These are phyloP conservation scores for Schizophyllum commune DNA, from an alignment of 1,284 basidiomycete genomes.

Conservation along the genomic window DNA sequence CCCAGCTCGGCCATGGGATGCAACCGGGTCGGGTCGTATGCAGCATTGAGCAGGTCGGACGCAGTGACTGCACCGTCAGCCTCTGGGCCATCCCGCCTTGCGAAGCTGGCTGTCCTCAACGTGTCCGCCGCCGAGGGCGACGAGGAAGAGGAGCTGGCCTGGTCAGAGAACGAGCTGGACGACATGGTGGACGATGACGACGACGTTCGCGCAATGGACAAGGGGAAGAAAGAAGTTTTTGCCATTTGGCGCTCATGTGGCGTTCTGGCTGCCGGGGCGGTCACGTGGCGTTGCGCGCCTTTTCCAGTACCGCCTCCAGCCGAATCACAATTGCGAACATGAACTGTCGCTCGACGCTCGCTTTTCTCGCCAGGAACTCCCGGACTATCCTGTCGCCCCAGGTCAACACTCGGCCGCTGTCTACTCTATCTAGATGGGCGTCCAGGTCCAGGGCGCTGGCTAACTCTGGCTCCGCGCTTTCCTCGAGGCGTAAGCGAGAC, in stretches of 20 bases:
- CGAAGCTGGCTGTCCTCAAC: constrained; percentile 50
- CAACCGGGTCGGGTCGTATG: constrained; percentile 84
- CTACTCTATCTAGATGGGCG: too few relatives aligned
- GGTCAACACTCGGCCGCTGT: too few relatives aligned
- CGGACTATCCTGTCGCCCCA: too few relatives aligned
- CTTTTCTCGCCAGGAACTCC: background rate
- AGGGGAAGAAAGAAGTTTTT: constrained; percentile 15
- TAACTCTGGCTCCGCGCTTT: too few relatives aligned
- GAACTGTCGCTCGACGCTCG: background rate
- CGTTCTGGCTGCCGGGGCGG: background rate
- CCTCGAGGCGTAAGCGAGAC: too few relatives aligned
- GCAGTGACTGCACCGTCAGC: constrained; percentile 58
- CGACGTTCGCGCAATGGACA: constrained; percentile 16
- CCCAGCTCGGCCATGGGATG: constrained; percentile 87
- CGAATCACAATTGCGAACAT: background rate
- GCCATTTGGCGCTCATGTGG: constrained; percentile 10
- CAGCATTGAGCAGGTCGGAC: constrained; percentile 73
- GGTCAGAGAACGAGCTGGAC: constrained; percentile 23
- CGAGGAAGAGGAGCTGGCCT: constrained; percentile 27
- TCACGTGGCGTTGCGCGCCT: too few relatives aligned
- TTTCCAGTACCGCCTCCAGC: too few relatives aligned
- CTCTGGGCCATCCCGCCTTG: constrained; percentile 31
- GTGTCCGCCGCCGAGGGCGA: constrained; percentile 41
- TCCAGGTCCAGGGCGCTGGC: too few relatives aligned
- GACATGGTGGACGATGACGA: constrained; percentile 17